A percentile compares a stretch with the other conserved stretches of the same genome.
Conservation (phyloP, 495 filamentous ascomycete species). For the Parmelia sp. region DNA sequence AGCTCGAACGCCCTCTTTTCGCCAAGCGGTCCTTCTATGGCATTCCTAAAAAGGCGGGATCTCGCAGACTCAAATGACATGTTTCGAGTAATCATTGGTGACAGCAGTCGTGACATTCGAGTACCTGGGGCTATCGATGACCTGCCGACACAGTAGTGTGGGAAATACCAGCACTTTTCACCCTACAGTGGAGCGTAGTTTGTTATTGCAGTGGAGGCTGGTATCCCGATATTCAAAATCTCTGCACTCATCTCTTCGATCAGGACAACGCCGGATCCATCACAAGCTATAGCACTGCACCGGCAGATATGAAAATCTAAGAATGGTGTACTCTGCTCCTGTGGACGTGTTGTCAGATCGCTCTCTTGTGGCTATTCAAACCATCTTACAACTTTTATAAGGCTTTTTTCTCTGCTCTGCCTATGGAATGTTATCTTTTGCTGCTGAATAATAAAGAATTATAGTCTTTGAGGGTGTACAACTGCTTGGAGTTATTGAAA, state of each 20-base stretch:
- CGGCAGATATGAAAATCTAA: constrained; percentile 12
- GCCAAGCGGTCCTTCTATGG: constrained; percentile 63
- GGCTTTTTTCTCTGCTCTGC: neutral
- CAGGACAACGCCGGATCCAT: constrained; percentile 6
- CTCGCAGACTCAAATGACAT: constrained; percentile 66
- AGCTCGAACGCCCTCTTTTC: constrained; percentile 68
- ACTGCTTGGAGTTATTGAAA: neutral
- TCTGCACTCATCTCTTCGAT: constrained; percentile 36
- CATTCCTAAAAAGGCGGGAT: constrained; percentile 62
- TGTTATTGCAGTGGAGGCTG: constrained; percentile 50
- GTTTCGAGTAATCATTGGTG: constrained; percentile 46
- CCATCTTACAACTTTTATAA: neutral
- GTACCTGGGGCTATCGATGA: constrained; percentile 21
- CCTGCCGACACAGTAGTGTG: constrained; percentile 40
- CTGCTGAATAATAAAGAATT: neutral
- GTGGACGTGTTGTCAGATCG: constrained; percentile 5
- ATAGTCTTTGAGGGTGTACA: neutral
- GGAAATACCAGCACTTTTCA: constrained; percentile 50
- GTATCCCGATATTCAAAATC: constrained; percentile 45
- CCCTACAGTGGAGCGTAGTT: constrained; percentile 49
- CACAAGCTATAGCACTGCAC: constrained; percentile 11
- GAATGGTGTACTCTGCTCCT: constrained; percentile 19
- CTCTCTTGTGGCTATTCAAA: neutral
- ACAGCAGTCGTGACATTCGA: constrained; percentile 52
- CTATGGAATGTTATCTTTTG: neutral